Conservation (phyloP, 345 rosid species). For the Citropsis articulata region DNA sequence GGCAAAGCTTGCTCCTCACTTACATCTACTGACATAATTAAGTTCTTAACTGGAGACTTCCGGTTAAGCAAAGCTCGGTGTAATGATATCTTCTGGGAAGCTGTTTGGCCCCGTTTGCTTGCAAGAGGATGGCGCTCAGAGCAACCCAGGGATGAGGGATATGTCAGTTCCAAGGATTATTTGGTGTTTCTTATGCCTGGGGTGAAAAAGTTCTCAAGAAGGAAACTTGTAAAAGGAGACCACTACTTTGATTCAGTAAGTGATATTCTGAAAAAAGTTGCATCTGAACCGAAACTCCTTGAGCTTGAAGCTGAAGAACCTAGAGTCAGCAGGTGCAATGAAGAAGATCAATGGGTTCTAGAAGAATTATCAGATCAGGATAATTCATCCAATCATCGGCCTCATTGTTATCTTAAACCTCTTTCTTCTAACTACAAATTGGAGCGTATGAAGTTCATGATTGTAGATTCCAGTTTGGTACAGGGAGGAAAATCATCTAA, state of each 20-base stretch:
- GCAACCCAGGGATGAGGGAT: conserved; percentile 48
- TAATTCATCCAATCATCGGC: conserved; percentile 31
- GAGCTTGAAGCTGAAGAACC: conserved; percentile 54
- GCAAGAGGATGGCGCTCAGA: conserved; percentile 85
- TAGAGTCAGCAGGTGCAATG: conserved; percentile 23
- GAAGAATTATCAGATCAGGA: conserved; percentile 43
- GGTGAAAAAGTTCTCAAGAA: conserved; percentile 60
- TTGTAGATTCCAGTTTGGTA: conserved; percentile 58
- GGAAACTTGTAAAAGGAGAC: conserved; percentile 60
- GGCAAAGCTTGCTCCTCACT: conserved; percentile 54
- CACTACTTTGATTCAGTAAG: conserved; percentile 72
- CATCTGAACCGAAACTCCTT: conserved; percentile 60
- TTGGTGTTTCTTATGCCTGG: conserved; percentile 73
- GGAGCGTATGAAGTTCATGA: conserved; percentile 43
- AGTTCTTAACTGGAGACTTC: conserved; percentile 47
- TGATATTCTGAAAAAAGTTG: conserved; percentile 65
- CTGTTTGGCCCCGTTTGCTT: conserved; percentile 80
- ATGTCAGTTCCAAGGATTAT: conserved; percentile 36
- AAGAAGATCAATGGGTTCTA: conserved; percentile 24
- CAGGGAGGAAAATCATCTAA: conserved; percentile 44
- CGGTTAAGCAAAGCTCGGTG: conserved; percentile 74
- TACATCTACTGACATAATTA: conserved; percentile 50
- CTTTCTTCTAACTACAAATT: conserved; percentile 39
- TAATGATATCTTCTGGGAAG: conserved; percentile 79
- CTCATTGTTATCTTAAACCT: conserved; percentile 57